Conservation (phyloP, 768 basidiomycete species). For the Hirschioporus abietinus region DNA sequence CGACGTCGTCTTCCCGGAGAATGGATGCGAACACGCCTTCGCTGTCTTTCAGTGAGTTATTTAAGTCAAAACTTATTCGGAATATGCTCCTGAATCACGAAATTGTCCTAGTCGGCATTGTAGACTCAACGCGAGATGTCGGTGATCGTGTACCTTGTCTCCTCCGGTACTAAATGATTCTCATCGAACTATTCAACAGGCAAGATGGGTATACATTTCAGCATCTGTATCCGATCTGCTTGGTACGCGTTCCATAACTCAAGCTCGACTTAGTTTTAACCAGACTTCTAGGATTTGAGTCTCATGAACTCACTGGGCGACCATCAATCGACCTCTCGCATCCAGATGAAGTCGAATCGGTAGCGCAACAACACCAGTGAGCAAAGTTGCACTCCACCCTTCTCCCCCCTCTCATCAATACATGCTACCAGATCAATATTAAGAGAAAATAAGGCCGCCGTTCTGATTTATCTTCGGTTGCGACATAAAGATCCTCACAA, state of each 20-base stretch:
- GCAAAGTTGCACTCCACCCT: not conserved
- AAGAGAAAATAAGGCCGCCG: slow-evolving; percentile 72
- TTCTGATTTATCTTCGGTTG: slow-evolving; percentile 71
- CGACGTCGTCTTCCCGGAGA: slow-evolving; percentile 9
- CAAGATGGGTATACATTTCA: slow-evolving; percentile 62
- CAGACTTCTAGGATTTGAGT: slow-evolving; percentile 55
- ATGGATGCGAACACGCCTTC: slow-evolving; percentile 49
- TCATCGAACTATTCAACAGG: slow-evolving; percentile 31
- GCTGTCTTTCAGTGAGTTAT: slow-evolving; percentile 70
- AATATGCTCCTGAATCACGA: slow-evolving; percentile 1
- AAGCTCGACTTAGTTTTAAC: slow-evolving; percentile 1
- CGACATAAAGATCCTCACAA: slow-evolving; percentile 75
- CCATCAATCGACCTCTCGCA: slow-evolving; percentile 75
- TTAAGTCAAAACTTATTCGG: slow-evolving; percentile 1
- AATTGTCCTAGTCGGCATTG: slow-evolving; percentile 56
- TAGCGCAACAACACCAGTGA: slow-evolving; percentile 41
- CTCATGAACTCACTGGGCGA: slow-evolving; percentile 60
- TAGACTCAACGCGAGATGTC: slow-evolving; percentile 76
- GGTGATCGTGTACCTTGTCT: slow-evolving; percentile 13
- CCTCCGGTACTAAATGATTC: slow-evolving; percentile 8
- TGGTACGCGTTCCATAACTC: slow-evolving; percentile 30
- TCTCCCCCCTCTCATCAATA: slow-evolving; percentile 3
- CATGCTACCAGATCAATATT: slow-evolving; percentile 57
- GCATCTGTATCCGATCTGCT: slow-evolving; percentile 61
- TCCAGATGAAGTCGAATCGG: slow-evolving; percentile 74